Base-by-base conservation (phyloP, 805 yeast genomes). In the Yamadazyma sp. region DNA sequence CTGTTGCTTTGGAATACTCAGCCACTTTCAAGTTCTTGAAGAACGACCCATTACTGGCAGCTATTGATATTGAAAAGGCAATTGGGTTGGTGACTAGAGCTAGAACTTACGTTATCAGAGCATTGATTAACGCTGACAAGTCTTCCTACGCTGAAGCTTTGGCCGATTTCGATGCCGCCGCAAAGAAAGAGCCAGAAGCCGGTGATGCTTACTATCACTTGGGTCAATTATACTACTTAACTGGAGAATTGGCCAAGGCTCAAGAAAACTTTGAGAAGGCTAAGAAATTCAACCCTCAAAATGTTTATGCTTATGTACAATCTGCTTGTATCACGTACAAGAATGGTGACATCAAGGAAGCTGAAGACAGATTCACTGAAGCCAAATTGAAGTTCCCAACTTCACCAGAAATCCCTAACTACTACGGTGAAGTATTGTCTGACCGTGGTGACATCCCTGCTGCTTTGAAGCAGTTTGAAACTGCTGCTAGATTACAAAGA, bases 181-280 rank as follows among this genome's bases (percentile, higher is more conserved):
- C 80, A 43, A 67, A 71, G 42, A 56, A 84, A 45, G 82, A 86
- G 55, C 78, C 91, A 34, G 66, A 76, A 16, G 78, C 80, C 54
- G 80, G 93, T 22, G 96, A 93, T 56, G 77, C 84, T 49, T 86
- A 82, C 71, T 93, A 93, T 72, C 99, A 93, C 67, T 80, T 84
- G 60, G 99, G 95, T 50, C 99, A 93, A 76, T 74, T 90, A 58
- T 78, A 75, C 61, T 91, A 90, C 68, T 70, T 93, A 54, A 78
- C 86, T 45, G 82, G 82, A 45, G 85, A 87, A 44, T 78, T 84
- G 54, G 67, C 64, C 25, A 71, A 78, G 47, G 97, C 99, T 24
- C 75, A 80, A 54, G 67, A 60, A 27, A 80, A 85, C 65, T 93
- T 89, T 58, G 75, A 74, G 52, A 82, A 80, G 63, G 84, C 96